Conservation (phyloP, 352 stramenopile genomes). For the Phytophthora ramorum region DNA sequence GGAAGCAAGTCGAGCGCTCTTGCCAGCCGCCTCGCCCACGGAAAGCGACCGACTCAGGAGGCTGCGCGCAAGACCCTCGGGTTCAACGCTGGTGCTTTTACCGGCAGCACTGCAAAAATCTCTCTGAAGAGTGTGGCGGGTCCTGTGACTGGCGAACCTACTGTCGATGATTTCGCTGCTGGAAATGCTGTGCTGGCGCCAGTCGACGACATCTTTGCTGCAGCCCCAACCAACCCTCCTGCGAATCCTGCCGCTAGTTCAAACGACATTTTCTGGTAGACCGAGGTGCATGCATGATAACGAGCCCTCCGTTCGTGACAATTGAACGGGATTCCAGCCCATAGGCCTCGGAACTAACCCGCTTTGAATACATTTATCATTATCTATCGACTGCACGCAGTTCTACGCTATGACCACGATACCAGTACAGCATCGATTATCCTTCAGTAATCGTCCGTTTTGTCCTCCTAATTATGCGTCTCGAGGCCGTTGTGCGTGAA, state of each 20-base stretch:
- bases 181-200: constrained; percentile 29
- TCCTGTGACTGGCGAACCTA: constrained; percentile 25
- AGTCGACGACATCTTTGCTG: constrained; percentile 30
- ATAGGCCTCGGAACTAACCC: neutral
- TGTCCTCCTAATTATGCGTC: constrained; percentile 26
- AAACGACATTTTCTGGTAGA: constrained; percentile 46
- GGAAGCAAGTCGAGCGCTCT: constrained; percentile 65
- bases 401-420: no score
- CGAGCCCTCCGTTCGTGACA: neutral
- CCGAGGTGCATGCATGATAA: neutral
- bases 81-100: constrained; percentile 66
- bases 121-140: constrained; percentile 65
- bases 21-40: constrained; percentile 63
- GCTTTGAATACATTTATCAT: constrained; percentile 26
- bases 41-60: constrained; percentile 76
- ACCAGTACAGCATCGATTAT: neutral
- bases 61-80: constrained; percentile 64
- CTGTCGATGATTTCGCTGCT: constrained; percentile 63
- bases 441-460: constrained; percentile 26
- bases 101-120: constrained; percentile 45
- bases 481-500: constrained; percentile 22
- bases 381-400: neutral
- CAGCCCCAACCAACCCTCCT: constrained; percentile 20
- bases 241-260: constrained; percentile 21
- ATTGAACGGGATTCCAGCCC: neutral